Evolutionary conservation across 495 filamentous ascomycete genomes (phyloP), one percentile per base, ranked within the genome.

Genomic region (Daldinia decipiens): DNA sequence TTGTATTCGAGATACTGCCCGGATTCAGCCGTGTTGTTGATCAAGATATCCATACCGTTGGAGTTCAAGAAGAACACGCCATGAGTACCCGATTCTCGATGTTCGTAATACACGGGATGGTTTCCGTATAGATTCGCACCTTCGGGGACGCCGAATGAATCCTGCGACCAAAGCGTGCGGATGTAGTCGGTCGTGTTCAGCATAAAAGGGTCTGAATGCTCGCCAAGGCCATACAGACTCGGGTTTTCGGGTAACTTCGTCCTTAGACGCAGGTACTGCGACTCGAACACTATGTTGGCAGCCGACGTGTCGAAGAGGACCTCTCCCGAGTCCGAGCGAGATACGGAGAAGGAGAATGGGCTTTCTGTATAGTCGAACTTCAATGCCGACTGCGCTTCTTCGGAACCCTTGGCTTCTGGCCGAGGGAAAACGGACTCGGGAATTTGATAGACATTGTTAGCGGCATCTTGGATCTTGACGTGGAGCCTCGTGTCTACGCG

Each of bases 41-140:
- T 90, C 71, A 91, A 90, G 81, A 97, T 84, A 67, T 97, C 93
- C 91, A 96, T 95, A 13, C 93, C 93, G 73, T 94, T 92, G 43
- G 88, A 91, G 78, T 93, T 94, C 68, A 94, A 79, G 55, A 95
- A 82, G 78, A 97, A 92, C 21, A 95, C 93, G 43, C 90, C 93
- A 75, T 96, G 93, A 3, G 92, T 91, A 15, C 90, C 89, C 12
- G 83, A 78, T 19, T 78, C 78, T 9, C 93, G 87, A 74, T 93
- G 90, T 65, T 96, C 93, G 69, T 91, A 90, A 79, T 97, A 97
- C 12, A 97, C 82, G 0, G 93, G 93, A 72, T 97, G 93, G 67
- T 86, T 88, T 5, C 93, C 92, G 70, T 97, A 97, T 21, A 95
- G 77, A 74, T 97, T 97, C n/a, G 85, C 82, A 3, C 74, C 74